Conservation (phyloP, 192 early-diverging fungal genomes). For the Dispira simplex region DNA sequence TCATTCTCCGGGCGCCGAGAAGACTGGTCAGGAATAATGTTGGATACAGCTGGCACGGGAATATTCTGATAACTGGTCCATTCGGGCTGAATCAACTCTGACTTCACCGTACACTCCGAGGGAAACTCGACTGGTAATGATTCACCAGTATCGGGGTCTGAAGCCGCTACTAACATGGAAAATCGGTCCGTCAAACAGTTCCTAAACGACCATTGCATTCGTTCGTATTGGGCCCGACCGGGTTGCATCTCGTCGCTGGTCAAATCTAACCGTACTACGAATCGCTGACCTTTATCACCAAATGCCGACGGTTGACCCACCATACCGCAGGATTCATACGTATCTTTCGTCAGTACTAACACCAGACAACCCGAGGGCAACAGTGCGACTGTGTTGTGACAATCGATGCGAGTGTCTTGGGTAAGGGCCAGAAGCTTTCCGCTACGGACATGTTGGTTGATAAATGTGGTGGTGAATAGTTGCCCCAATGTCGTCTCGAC, state of each 20-base stretch:
- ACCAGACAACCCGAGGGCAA: constrained; percentile 15
- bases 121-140: too few species aligned
- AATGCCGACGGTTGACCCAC: constrained; percentile 9
- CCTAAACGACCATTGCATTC: neutral
- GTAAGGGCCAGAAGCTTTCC: constrained; percentile 13
- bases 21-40: neutral
- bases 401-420: constrained; percentile 13
- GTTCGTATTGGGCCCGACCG: neutral
- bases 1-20: neutral
- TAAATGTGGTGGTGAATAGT: too few species aligned
- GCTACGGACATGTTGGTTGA: neutral
- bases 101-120: too few species aligned
- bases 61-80: neutral
- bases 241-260: neutral
- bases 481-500: too few species aligned
- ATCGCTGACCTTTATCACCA: neutral
- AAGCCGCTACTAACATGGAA: neutral
- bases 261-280: neutral
- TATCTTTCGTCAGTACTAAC: constrained; percentile 17
- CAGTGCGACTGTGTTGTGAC: constrained; percentile 17
- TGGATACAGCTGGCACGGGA: neutral
- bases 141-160: too few species aligned
- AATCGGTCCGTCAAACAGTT: neutral
- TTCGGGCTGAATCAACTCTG: neutral
- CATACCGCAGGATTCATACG: constrained; percentile 18